phyloP scores from a whole-genome alignment of 2,329 filamentous ascomycete species.

The Fusarium temperatum region DNA sequence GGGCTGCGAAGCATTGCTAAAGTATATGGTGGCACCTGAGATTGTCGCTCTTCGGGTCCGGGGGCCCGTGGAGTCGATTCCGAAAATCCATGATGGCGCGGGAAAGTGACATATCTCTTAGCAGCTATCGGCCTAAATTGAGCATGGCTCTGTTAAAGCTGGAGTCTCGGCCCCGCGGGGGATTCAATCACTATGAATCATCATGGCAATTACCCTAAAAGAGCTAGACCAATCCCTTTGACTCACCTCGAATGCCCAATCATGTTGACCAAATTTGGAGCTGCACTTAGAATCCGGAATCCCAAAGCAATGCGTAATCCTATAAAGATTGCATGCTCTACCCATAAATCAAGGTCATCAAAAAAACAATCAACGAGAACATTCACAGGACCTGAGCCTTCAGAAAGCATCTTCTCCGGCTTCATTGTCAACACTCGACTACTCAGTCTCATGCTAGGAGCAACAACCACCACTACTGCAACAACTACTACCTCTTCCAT shows the following conservation, averaged over 20 bases:
- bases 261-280: rapidly evolving
- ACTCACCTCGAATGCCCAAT: constrained; percentile 2
- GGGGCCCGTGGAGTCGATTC: not conserved
- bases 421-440: not conserved
- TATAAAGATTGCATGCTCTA: not conserved
- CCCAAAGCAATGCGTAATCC: rapidly evolving
- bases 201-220: not conserved
- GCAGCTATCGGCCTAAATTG: too few species aligned
- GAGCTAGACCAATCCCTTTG: not conserved
- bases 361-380: not conserved
- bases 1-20: not conserved
- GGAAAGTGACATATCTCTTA: not conserved
- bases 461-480: not conserved
- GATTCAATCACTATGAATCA: constrained; percentile 20
- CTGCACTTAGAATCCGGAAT: not conserved
- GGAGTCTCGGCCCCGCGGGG: not conserved
- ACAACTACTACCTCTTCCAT: not conserved
- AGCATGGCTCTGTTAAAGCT: too few species aligned
- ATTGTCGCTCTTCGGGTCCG: not conserved
- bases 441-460: constrained; percentile 3
- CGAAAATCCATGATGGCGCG: not conserved
- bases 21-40: not conserved
- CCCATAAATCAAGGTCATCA: rapidly evolving
- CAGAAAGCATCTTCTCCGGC: rapidly evolving
- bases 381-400: rapidly evolving